Evolutionary conservation across 2,329 filamentous ascomycete genomes (phyloP).

Genomic region (Byssoonygena ceratinophila): DNA sequence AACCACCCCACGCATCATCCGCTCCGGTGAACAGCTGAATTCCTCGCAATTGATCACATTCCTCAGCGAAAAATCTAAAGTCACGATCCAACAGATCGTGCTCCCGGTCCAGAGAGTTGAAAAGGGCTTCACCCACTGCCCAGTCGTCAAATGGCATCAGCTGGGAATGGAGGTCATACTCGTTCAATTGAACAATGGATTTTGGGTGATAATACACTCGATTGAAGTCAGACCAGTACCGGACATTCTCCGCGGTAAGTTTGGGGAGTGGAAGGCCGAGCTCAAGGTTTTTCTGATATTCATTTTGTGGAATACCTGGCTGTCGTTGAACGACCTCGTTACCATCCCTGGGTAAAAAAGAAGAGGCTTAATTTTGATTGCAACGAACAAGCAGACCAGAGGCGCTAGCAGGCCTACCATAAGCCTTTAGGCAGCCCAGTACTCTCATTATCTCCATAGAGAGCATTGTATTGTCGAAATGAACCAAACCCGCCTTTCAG

Average conservation of each 20-base stretch:
- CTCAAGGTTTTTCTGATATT: conserved; percentile 73
- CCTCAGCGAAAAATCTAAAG: conserved; percentile 75
- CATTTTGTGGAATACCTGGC: conserved; percentile 54
- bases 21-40: conserved; percentile 63
- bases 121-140: conserved; percentile 63
- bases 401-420: conserved; percentile 30
- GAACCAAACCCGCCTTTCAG: conserved; percentile 89
- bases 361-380: conserved; percentile 2
- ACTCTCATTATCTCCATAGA: conserved; percentile 56
- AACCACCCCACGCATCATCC: conserved; percentile 75
- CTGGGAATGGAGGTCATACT: conserved; percentile 72
- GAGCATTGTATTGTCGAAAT: conserved; percentile 71
- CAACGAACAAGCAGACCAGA: neutral
- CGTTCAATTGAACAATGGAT: conserved; percentile 75
- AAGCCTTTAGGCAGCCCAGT: conserved; percentile 30
- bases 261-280: conserved; percentile 52
- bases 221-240: conserved; percentile 95
- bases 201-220: conserved; percentile 84
- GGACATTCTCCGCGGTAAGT: conserved; percentile 60
- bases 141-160: conserved; percentile 75
- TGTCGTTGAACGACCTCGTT: conserved; percentile 58
- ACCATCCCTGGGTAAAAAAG: conserved; percentile 46
- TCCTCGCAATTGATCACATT: conserved; percentile 85
- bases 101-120: conserved; percentile 60
- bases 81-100: conserved; percentile 86